A percentile compares a stretch with the other conserved stretches of the same genome.
Conservation (phyloP, 2,329 filamentous ascomycete genomes). For the Byssochlamys sp. region DNA sequence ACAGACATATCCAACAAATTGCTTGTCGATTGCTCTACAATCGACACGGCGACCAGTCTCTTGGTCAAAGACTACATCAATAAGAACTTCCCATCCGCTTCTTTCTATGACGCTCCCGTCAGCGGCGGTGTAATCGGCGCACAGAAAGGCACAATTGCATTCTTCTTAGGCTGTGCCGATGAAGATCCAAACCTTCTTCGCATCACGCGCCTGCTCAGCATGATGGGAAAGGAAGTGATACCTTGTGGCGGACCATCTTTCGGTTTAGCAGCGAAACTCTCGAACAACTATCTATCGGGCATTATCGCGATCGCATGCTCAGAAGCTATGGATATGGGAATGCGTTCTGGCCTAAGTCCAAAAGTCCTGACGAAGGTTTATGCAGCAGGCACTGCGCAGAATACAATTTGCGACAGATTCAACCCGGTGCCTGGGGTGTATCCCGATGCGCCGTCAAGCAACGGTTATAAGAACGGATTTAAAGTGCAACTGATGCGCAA, state of each 20-base stretch:
- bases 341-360: constrained; percentile 48
- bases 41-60: constrained; percentile 45
- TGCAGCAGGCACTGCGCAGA: constrained; percentile 44
- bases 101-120: constrained; percentile 47
- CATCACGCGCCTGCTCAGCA: constrained; percentile 36
- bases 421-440: constrained; percentile 44
- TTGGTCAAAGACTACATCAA: constrained; percentile 34
- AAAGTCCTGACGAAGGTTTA: constrained; percentile 44
- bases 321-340: constrained; percentile 53
- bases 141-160: constrained; percentile 42
- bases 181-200: constrained; percentile 34
- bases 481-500: constrained; percentile 53
- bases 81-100: constrained; percentile 29
- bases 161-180: constrained; percentile 42
- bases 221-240: constrained; percentile 48
- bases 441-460: constrained; percentile 39
- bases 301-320: constrained; percentile 50
- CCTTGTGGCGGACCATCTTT: constrained; percentile 48
- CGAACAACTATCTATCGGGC: constrained; percentile 53
- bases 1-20: constrained; percentile 36
- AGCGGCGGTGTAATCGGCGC: constrained; percentile 47
- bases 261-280: constrained; percentile 50
- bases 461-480: constrained; percentile 47
- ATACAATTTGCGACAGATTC: constrained; percentile 43
- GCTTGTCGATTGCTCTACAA: constrained; percentile 48